Base-by-base conservation (phyloP, 2,329 filamentous ascomycete species). In the Trichoderma polysporum region DNA sequence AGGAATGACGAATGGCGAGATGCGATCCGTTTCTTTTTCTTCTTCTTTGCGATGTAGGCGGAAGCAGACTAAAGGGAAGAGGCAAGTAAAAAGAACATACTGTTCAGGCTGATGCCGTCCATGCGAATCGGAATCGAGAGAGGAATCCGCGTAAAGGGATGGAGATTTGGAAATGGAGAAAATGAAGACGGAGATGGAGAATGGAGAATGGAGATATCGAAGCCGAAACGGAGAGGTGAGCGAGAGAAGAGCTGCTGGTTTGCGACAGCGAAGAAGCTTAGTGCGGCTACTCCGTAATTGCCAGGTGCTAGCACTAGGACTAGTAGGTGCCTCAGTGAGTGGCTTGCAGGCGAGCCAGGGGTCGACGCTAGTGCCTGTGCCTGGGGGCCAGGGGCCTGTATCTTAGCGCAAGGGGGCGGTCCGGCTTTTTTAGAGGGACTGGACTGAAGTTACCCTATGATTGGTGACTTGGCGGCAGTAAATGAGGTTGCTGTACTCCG, bases 251-350 rank as follows among this genome's bases (percentile, higher is more conserved):
- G 33, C 31, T 29, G 7, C 15, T 6, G 39, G 15, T n/a, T n/a
- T n/a, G n/a, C n/a, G 52, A 37, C 54, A 57, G 54, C 54, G 19
- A 41, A 27, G 54, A 41, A 27, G 56, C 50, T 25, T 41, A 33
- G 27, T 50, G 57, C 57, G 57, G 57, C 57, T 60, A 50, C 57
- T 49, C 57, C 57, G 57, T 60, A 60, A 60, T 49, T 49, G 29
- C 39, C 7, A 25, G 27, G 50, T 53, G 50, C n/a, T 9, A 25
- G 53, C 12, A 35, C 22, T 22, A 29, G 45, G 12, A 19, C 27
- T 17, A 33, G 27, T 45, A 49, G 41, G 29, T 29, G 57, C 57
- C 19, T 45, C 57, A 9, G 57, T 31, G 41, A 47, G 57, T 50
- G 29, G 57, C 57, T 49, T 60, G 57, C 57, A 50, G 53, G 57